Conservation (phyloP, 2,329 filamentous ascomycete species). For the Colletotrichum sp. region DNA sequence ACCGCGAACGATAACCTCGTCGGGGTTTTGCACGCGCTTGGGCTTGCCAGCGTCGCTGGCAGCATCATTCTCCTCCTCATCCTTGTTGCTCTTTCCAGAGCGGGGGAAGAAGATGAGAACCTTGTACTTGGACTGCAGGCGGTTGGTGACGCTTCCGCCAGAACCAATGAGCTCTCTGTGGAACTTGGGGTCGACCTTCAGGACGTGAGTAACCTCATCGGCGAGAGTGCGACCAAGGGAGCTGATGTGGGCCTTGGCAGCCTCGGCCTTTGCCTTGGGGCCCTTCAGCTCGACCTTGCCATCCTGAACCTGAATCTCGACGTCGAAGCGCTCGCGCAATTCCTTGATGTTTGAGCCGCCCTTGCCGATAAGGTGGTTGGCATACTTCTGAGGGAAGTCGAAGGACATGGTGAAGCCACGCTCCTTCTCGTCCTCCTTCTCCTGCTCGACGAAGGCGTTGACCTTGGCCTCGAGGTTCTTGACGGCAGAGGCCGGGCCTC, state of each 20-base stretch:
- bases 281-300: slow-evolving; percentile 96
- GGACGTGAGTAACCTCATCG: slow-evolving; percentile 84
- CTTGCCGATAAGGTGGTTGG: slow-evolving; percentile 81
- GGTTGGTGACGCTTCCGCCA: slow-evolving; percentile 86
- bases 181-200: slow-evolving; percentile 93
- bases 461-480: slow-evolving; percentile 76
- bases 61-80: slow-evolving; percentile 75
- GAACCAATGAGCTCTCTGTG: slow-evolving; percentile 93
- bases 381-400: slow-evolving; percentile 93
- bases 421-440: slow-evolving; percentile 92
- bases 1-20: slow-evolving; percentile 91
- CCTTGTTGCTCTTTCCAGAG: slow-evolving; percentile 65
- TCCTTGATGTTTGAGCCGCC: slow-evolving; percentile 71
- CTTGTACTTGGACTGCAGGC: slow-evolving; percentile 89
- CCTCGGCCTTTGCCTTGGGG: slow-evolving; percentile 91
- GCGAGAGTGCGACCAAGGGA: slow-evolving; percentile 82
- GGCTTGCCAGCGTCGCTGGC: slow-evolving; percentile 70
- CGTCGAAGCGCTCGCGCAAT: slow-evolving; percentile 70
- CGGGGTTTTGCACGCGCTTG: slow-evolving; percentile 75
- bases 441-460: slow-evolving; percentile 80
- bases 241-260: slow-evolving; percentile 81
- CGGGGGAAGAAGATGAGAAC: slow-evolving; percentile 95
- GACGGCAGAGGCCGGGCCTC: slow-evolving; percentile 77
- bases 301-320: slow-evolving; percentile 87
- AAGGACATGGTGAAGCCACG: slow-evolving; percentile 86